Evolutionary conservation across 164 flowering plant genomes (phyloP), one percentile per base, ranked within the genome.

Genomic region (Aristolochia californica): DNA sequence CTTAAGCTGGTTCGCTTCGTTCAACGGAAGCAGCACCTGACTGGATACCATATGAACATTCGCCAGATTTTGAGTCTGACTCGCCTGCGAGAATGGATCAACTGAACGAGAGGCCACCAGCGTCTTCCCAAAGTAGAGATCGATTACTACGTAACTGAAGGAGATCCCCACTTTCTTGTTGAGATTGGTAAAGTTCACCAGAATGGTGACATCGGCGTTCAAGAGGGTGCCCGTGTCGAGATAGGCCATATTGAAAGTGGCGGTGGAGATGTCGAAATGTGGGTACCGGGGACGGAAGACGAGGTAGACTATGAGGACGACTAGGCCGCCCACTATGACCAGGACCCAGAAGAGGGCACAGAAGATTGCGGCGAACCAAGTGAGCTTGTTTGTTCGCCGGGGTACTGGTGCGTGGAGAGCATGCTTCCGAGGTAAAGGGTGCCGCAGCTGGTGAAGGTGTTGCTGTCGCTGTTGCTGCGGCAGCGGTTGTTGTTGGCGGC

Each of bases 111-210:
- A 74, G 1, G 85, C 77, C 10, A 88, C 65, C 13, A 76, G 76
- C 43, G 71, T 76, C 13, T 40, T 51, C 5, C 67, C 78, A 22
- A 68, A 81, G 76, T 79, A 83, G 18, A 88, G 78, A 28, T 82
- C 66, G 13, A 88, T 43, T 56, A 56, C 58, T 44, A 79, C 45
- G 55, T 59, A 72, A 34, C 70, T 74, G 80, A 79, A 85, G 45
- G 82, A 85, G 57, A 85, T 75, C 4, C 58, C 68, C 12, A 82
- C 77, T 63, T 80, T 88, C 63, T 62, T 72, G 78, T 78, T 88
- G 10, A 88, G 85, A 53, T 88, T 88, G 16, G 84, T 82, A 79
- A 85, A 80, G 72, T 85, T 88, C 20, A 75, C 79, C 0, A 85
- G 80, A 27, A 86, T 5, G 2, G 79, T 72, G 13, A 86, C 24